phyloP scores from a whole-genome alignment of 306 rosid genomes.

The Rubus idaeus region DNA sequence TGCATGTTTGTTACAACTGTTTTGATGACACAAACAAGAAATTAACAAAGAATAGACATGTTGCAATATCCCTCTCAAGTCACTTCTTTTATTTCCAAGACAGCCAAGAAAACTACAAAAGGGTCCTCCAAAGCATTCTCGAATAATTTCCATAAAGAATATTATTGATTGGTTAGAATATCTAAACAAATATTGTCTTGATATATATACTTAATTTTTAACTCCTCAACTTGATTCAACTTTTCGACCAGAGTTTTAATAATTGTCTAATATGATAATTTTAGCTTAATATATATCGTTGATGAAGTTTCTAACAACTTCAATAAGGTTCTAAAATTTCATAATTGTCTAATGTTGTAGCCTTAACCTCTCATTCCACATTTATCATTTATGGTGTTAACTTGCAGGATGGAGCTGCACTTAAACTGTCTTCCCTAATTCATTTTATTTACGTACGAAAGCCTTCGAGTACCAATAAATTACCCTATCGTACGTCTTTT shows the following conservation, averaged over 20 bases:
- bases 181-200: background rate
- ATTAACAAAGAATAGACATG: slow-evolving; percentile 2
- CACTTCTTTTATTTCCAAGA: background rate
- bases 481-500: background rate
- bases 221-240: background rate
- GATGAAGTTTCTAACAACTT: background rate
- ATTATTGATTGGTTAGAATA: background rate
- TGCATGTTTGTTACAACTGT: too few relatives aligned
- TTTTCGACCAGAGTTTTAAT: background rate
- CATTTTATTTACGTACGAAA: background rate
- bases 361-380: background rate
- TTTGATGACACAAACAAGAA: slow-evolving; percentile 4
- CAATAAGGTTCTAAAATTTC: background rate
- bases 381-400: background rate
- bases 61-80: too few relatives aligned
- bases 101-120: background rate
- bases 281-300: too few relatives aligned
- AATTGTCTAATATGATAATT: too few relatives aligned
- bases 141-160: background rate
- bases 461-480: background rate
- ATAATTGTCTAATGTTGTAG: background rate
- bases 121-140: background rate
- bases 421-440: background rate
- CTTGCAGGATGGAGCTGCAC: background rate
- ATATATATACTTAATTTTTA: background rate